Evolutionary conservation across 106 monocot species (phyloP), one percentile per base, ranked within the genome.

Genomic region (Xerophyta viscosa): DNA sequence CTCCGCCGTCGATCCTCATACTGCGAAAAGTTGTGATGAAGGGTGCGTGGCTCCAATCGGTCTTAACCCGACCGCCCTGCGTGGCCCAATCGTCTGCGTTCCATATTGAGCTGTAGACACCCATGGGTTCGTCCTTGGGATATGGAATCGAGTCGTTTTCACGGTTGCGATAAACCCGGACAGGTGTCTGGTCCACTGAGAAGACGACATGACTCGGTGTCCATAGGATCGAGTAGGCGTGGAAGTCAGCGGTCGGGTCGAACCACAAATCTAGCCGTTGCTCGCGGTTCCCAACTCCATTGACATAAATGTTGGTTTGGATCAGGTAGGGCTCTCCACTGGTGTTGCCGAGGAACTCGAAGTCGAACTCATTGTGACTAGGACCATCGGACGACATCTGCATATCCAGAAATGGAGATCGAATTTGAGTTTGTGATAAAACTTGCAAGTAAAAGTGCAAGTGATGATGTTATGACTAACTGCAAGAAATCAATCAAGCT

Each of bases 71-170:
- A 3, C 96, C 96, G 0, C 96, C 96, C 65, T 85, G 75, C 44
- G 96, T 96, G 13, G 96, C 96, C 88, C 96, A 96, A 46, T 96
- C 96, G 63, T 96, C 96, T 27, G 96, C 96, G 60, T 96, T 96
- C 96, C 96, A 96, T 19, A 96, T 43, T 9, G 96, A 89, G 59
- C 81, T 81, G 65, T 89, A 89, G 2, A 89, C 76, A 13, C 75
- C 85, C 96, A 96, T 96, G 13, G 81, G 45, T 58, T 88, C 84
- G 36, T 68, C 72, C 14, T 43, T 33, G 8, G 91, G 91, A 68
- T 78, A 91, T 4, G 74, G 52, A 3, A 71, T 13, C 3, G 64
- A 65, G 8, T 62, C 57, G 11, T 17, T 37, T 44, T 65, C 48
- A 24, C 53, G 54, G 66, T 78, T 84, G 25, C 39, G 25, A 52